These are phyloP conservation scores for Naganishia onofrii DNA, from an alignment of 768 basidiomycete genomes.

Conservation along the genomic window DNA sequence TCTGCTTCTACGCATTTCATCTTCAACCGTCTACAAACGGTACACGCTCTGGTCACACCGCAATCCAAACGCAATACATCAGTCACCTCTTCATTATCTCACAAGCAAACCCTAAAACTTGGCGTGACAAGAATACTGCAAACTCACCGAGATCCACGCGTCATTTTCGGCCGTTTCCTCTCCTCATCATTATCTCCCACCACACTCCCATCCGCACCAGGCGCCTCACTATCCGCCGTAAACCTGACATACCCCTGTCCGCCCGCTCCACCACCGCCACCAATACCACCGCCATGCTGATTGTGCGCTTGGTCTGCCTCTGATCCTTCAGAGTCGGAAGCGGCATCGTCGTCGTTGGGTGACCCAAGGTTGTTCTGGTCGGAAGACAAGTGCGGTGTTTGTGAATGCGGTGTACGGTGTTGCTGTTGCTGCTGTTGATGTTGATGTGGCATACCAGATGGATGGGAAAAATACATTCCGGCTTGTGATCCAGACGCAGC, in stretches of 20 bases:
- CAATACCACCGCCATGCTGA: slow-evolving; percentile 30
- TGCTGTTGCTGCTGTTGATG: too few species aligned
- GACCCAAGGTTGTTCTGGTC: background rate
- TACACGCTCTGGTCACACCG: slow-evolving; percentile 22
- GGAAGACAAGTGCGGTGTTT: background rate
- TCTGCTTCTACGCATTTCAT: slow-evolving; percentile 51
- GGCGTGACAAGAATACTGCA: slow-evolving; percentile 40
- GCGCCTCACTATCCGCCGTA: slow-evolving; percentile 30
- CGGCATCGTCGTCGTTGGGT: slow-evolving; percentile 27
- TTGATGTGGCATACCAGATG: background rate
- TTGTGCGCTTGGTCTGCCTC: slow-evolving; percentile 41
- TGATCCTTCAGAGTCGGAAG: slow-evolving; percentile 43
- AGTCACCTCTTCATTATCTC: background rate
- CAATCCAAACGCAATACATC: background rate
- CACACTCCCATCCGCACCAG: background rate
- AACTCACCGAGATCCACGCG: slow-evolving; percentile 48
- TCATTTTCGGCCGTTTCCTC: slow-evolving; percentile 49
- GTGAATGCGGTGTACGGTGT: background rate
- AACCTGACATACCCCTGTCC: slow-evolving; percentile 22
- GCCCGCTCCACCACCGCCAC: background rate
- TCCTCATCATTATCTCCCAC: slow-evolving; percentile 31
- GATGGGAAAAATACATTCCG: background rate
- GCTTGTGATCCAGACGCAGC: background rate
- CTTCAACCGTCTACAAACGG: slow-evolving; percentile 44
- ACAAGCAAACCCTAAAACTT: too few species aligned